Evolutionary conservation across 2,329 filamentous ascomycete species (phyloP).

Genomic region (Fonsecaea erecta): DNA sequence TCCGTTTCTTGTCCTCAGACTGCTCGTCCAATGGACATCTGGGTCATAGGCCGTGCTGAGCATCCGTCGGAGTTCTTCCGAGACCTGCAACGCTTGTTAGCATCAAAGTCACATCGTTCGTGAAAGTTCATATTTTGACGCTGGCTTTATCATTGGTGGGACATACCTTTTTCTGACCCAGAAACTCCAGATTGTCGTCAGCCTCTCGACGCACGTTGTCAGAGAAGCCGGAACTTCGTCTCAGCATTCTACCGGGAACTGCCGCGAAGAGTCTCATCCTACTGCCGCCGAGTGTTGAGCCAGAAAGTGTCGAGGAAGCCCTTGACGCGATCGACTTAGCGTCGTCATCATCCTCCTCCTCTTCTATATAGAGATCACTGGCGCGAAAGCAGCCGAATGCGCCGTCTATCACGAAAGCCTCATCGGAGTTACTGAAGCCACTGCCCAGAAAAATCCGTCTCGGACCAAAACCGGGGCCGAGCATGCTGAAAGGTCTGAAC

Average conservation of each 20-base stretch:
- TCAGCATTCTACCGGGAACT: not conserved
- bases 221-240: not conserved
- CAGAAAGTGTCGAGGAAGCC: conserved; percentile 8
- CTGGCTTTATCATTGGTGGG: not conserved
- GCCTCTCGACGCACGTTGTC: not conserved
- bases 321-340: not conserved
- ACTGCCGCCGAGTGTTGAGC: conserved; percentile 5
- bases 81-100: not conserved
- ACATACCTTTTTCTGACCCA: conserved; percentile 12
- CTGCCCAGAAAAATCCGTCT: not conserved
- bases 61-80: conserved; percentile 12
- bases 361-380: conserved; percentile 4
- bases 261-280: not conserved
- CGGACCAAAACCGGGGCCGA: too few species aligned
- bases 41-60: conserved; percentile 10
- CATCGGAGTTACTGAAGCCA: not conserved
- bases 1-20: conserved; percentile 5
- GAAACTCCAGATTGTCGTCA: conserved; percentile 9
- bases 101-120: not conserved
- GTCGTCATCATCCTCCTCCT: conserved; percentile 5
- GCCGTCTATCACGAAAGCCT: not conserved
- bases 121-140: not conserved
- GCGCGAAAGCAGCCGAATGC: not conserved
- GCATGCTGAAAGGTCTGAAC: not conserved
- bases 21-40: conserved; percentile 12